Evolutionary conservation across 2,329 filamentous ascomycete species (phyloP).

Genomic region (Pyrenochaeta sp.): DNA sequence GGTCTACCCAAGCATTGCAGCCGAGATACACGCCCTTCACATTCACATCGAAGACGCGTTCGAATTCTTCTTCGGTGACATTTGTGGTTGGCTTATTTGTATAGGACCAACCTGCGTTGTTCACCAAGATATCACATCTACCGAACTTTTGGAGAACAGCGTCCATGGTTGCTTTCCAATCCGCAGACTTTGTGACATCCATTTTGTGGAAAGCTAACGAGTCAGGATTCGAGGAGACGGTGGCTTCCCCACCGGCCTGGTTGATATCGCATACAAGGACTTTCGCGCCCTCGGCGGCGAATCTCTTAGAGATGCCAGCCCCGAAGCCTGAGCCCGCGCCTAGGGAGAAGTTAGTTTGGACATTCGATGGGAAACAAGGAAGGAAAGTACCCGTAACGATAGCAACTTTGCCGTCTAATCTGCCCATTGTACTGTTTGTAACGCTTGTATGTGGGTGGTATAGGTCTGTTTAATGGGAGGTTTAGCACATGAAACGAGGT

Average conservation of each 20-base stretch:
- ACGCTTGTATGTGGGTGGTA: not conserved
- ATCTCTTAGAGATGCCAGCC: conserved; percentile 67
- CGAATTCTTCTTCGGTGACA: conserved; percentile 72
- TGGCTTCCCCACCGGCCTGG: conserved; percentile 60
- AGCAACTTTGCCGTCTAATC: conserved; percentile 64
- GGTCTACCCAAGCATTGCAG: conserved; percentile 66
- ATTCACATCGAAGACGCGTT: conserved; percentile 72
- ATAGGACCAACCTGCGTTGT: conserved; percentile 68
- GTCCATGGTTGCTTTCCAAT: conserved; percentile 63
- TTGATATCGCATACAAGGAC: conserved; percentile 71
- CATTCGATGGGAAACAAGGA: conserved; percentile 4
- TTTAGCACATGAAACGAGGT: not conserved
- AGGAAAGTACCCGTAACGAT: conserved; percentile 60
- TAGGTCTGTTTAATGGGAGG: not conserved
- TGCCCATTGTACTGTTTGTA: conserved; percentile 38
- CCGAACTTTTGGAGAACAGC: conserved; percentile 62
- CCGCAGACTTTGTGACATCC: conserved; percentile 62
- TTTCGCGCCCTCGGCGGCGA: conserved; percentile 66
- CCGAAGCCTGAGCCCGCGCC: conserved; percentile 72
- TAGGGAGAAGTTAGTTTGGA: conserved; percentile 19
- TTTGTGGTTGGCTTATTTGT: conserved; percentile 65
- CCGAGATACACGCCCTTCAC: conserved; percentile 72
- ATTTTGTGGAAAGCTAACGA: conserved; percentile 50
- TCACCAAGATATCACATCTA: conserved; percentile 67
- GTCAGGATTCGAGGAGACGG: conserved; percentile 52